A percentile compares a stretch with the other conserved stretches of the same genome.
These are phyloP conservation scores for Nothopassalora personata DNA, from an alignment of 2,329 filamentous ascomycete genomes.

Conservation along the genomic window DNA sequence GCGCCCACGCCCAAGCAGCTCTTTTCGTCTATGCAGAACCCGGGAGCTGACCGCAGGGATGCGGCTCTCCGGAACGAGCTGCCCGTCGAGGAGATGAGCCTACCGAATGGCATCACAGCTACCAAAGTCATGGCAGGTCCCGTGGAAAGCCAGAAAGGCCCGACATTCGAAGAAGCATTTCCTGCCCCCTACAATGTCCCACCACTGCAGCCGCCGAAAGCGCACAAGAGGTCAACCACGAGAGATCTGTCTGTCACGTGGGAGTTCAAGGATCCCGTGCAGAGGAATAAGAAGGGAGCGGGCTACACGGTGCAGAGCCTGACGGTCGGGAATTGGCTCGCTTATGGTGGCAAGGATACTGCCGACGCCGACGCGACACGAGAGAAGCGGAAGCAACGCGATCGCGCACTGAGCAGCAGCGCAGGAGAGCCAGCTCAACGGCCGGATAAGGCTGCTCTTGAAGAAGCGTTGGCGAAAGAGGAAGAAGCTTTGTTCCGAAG, in stretches of 20 bases:
- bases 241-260: conserved; percentile 48
- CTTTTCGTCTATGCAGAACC: conserved; percentile 72
- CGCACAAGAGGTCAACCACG: conserved; percentile 64
- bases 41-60: conserved; percentile 9
- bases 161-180: conserved; percentile 69
- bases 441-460: conserved; percentile 23
- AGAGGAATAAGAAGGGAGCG: conserved; percentile 37
- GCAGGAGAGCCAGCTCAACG: conserved; percentile 50
- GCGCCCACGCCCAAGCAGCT: conserved; percentile 70
- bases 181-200: conserved; percentile 61
- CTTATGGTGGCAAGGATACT: conserved; percentile 47
- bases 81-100: conserved; percentile 54
- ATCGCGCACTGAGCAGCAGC: conserved; percentile 64
- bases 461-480: conserved; percentile 47
- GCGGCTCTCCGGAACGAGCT: conserved; percentile 30
- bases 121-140: conserved; percentile 59
- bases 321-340: conserved; percentile 60
- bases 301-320: conserved; percentile 63
- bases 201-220: conserved; percentile 62
- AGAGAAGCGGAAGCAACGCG: conserved; percentile 63
- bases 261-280: conserved; percentile 32
- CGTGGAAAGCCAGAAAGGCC: conserved; percentile 43
- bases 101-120: conserved; percentile 70
- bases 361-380: conserved; percentile 52
- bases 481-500: conserved; percentile 70